Evolutionary conservation across 2,329 filamentous ascomycete genomes (phyloP), one percentile per base, ranked within the genome.

Genomic region (Cryoendolithus antarcticus): DNA sequence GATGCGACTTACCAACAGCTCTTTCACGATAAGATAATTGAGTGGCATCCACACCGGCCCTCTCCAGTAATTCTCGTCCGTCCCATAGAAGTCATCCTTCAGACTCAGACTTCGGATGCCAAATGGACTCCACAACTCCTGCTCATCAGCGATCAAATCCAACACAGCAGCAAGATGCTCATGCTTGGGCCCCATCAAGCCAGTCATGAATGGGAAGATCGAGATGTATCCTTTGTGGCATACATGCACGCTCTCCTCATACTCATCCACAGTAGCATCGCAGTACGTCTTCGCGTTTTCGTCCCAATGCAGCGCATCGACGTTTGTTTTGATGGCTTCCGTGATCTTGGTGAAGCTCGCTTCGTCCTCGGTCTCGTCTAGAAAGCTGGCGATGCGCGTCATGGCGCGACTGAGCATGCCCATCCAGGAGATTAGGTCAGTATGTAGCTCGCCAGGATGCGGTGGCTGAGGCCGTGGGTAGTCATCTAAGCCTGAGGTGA

Each of bases 201-300:
- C 89, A 2, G 85, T 76, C 49, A 96, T 64, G 70, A 96, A 93
- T 1, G 91, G 91, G 62, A 94, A 91, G 21, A 98, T 70, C 13
- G 85, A 91, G 49, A 96, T 77, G 56, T 98, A 98, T 12, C 91
- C 91, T 63, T 93, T 94, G 67, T 96, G 91, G 65, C 91, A 98
- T 32, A 95, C 85, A 12, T 91, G 79, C 29, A 72, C 62, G 54
- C 85, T 80, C 63, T 98, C 91, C 61, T 98, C 91, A 56, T 84
- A 98, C 44, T 86, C 86, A 53, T 98, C 89, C 44, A 98, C 82
- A 0, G 86, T 95, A 1, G 86, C 86, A 59, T 98, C 91, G 59
- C 91, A 98, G 66, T 86, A 98, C 45, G 82, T 83, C 41, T 84
- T 77, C 3, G 80, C 73, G 51, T 80, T 71, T 40, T 84, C 74